Evolutionary conservation across 2,329 filamentous ascomycete species (phyloP).

Genomic region (Fusarium citri): DNA sequence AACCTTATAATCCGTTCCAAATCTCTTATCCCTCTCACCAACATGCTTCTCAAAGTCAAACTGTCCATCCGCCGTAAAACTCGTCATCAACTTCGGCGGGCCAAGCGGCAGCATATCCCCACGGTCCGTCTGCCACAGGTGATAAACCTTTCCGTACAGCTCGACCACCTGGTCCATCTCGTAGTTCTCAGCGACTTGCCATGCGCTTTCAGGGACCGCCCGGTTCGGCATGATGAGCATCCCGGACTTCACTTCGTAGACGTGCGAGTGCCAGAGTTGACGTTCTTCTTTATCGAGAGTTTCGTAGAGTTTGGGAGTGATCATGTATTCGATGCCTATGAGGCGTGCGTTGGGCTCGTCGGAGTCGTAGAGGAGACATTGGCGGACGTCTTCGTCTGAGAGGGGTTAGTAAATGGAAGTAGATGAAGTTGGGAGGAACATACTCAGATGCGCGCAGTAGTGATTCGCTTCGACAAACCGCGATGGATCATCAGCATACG

Average conservation of each 20-base stretch:
- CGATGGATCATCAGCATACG: conserved; percentile 78
- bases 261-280: conserved; percentile 81
- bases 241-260: conserved; percentile 80
- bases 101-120: conserved; percentile 70
- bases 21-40: conserved; percentile 58
- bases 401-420: conserved; percentile 52
- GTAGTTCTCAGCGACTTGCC: conserved; percentile 80
- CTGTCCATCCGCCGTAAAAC: conserved; percentile 62
- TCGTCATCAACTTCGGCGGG: conserved; percentile 66
- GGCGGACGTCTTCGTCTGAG: conserved; percentile 72
- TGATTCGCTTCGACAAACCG: conserved; percentile 83
- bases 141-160: conserved; percentile 86
- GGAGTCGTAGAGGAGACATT: conserved; percentile 87
- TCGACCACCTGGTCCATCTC: conserved; percentile 83
- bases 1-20: conserved; percentile 58
- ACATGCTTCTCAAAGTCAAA: conserved; percentile 60
- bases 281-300: conserved; percentile 75
- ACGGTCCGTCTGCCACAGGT: conserved; percentile 86
- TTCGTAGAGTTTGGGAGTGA: conserved; percentile 75
- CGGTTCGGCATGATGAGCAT: conserved; percentile 83
- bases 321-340: conserved; percentile 91
- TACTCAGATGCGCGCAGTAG: conserved; percentile 81
- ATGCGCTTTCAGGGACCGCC: conserved; percentile 67
- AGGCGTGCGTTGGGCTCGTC: conserved; percentile 74
- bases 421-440: accelerated